phyloP scores from a whole-genome alignment of 352 stramenopile genomes.

The Phytophthora idaei region DNA sequence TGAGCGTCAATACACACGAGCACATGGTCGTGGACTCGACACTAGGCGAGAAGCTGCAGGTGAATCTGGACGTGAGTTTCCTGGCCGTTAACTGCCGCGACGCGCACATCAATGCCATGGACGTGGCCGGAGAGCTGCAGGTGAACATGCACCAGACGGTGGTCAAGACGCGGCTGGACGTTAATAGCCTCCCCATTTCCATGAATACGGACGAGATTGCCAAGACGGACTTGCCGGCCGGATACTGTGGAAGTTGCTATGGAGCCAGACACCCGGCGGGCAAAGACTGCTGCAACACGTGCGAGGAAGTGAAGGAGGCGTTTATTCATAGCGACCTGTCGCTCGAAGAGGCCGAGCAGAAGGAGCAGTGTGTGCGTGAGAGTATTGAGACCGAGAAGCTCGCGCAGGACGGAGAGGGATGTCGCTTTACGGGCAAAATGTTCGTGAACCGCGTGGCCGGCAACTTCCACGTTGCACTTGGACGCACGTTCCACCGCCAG shows the following conservation, averaged over 20 bases:
- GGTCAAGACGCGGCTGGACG: slow-evolving; percentile 91
- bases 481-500: slow-evolving; percentile 81
- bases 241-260: slow-evolving; percentile 97
- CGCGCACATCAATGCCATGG: slow-evolving; percentile 98
- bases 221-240: slow-evolving; percentile 59
- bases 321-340: slow-evolving; percentile 77
- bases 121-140: slow-evolving; percentile 98
- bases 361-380: slow-evolving; percentile 83
- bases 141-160: slow-evolving; percentile 96
- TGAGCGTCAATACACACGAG: slow-evolving; percentile 90
- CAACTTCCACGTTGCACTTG: slow-evolving; percentile 87
- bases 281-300: slow-evolving; percentile 85
- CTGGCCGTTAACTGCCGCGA: slow-evolving; percentile 96
- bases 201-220: slow-evolving; percentile 36
- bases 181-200: slow-evolving; percentile 59
- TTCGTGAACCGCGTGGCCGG: slow-evolving; percentile 85
- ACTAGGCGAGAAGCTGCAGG: slow-evolving; percentile 94
- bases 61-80: slow-evolving; percentile 99
- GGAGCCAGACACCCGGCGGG: slow-evolving; percentile 75
- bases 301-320: slow-evolving; percentile 84
- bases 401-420: slow-evolving; percentile 81
- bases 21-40: slow-evolving; percentile 96
- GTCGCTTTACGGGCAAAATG: slow-evolving; percentile 82
- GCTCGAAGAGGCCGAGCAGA: slow-evolving; percentile 76
- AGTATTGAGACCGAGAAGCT: slow-evolving; percentile 63